Conservation (phyloP, 192 early-diverging fungal species). For the Allomyces macrogynus region DNA sequence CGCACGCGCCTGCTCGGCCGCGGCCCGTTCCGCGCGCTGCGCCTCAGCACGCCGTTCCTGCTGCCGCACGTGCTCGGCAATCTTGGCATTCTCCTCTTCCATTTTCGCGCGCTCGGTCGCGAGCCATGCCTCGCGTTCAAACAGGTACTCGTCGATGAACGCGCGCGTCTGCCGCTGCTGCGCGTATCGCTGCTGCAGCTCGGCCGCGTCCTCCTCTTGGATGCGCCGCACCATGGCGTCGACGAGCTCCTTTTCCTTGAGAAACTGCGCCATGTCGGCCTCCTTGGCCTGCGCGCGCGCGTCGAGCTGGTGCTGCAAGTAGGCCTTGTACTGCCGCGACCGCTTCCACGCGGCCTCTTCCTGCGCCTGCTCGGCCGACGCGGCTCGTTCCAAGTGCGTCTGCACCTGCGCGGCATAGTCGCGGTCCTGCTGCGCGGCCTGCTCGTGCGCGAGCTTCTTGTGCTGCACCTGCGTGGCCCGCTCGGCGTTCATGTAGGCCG, state of each 20-base stretch:
- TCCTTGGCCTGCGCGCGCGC: constrained; percentile 21
- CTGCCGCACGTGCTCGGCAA: constrained; percentile 23
- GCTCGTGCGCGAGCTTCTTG: constrained; percentile 10
- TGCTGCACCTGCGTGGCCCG: constrained; percentile 29
- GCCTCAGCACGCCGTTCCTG: constrained; percentile 20
- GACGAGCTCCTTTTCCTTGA: constrained; percentile 39
- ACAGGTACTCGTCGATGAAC: constrained; percentile 29
- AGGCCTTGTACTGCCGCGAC: constrained; percentile 19
- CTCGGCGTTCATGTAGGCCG: constrained; percentile 43
- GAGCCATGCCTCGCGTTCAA: constrained; percentile 23
- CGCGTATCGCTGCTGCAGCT: constrained; percentile 18
- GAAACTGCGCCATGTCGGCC: constrained; percentile 29
- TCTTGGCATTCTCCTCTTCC: constrained; percentile 22
- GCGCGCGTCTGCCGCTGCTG: constrained; percentile 33
- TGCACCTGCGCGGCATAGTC: constrained; percentile 1
- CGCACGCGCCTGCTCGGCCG: constrained; percentile 17
- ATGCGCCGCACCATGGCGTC: constrained; percentile 32
- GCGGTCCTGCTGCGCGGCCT: neutral
- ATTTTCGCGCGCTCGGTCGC: constrained; percentile 14
- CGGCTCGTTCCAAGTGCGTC: constrained; percentile 6
- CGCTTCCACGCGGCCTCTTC: constrained; percentile 16
- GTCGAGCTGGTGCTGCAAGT: constrained; percentile 24
- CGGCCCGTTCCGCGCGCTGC: constrained; percentile 14
- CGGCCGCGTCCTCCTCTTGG: constrained; percentile 30
- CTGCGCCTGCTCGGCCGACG: constrained; percentile 14